Evolutionary conservation across 1,284 basidiomycete genomes (phyloP).

Genomic region (Mycena citricolor): DNA sequence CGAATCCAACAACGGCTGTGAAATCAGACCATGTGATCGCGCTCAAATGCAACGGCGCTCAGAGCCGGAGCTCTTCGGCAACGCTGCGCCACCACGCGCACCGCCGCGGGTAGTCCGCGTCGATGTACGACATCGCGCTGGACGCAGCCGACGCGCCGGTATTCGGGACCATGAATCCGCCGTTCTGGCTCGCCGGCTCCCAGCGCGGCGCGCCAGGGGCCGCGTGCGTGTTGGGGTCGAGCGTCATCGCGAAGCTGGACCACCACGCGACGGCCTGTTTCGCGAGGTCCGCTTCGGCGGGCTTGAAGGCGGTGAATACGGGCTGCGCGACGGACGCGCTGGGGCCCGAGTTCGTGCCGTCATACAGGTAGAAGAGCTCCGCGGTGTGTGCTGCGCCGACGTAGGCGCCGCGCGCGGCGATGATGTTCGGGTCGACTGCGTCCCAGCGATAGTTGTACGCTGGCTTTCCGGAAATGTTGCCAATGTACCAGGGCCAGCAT

Average conservation of each 20-base stretch:
- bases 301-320: conserved; percentile 39
- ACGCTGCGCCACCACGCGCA: conserved; percentile 24
- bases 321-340: conserved; percentile 16
- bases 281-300: conserved; percentile 39
- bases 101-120: conserved; percentile 7
- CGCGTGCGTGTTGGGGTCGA: conserved; percentile 35
- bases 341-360: conserved; percentile 30
- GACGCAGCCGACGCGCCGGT: not conserved
- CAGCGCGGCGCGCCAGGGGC: conserved; percentile 34
- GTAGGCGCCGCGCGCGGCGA: no score
- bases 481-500: no score
- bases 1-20: no score
- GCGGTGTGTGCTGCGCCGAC: conserved; percentile 45
- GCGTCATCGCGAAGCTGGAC: conserved; percentile 42
- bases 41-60: no score
- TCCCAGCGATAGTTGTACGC: no score
- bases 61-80: conserved; percentile 17
- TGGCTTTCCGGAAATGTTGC: no score
- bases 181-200: conserved; percentile 24
- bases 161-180: conserved; percentile 18
- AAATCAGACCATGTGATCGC: no score
- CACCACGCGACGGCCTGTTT: conserved; percentile 45
- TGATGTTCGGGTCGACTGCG: no score
- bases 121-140: conserved; percentile 12
- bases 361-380: conserved; percentile 45